These are phyloP conservation scores for Aspergillus uvarum DNA, from an alignment of 2,329 filamentous ascomycete species.

Conservation along the genomic window DNA sequence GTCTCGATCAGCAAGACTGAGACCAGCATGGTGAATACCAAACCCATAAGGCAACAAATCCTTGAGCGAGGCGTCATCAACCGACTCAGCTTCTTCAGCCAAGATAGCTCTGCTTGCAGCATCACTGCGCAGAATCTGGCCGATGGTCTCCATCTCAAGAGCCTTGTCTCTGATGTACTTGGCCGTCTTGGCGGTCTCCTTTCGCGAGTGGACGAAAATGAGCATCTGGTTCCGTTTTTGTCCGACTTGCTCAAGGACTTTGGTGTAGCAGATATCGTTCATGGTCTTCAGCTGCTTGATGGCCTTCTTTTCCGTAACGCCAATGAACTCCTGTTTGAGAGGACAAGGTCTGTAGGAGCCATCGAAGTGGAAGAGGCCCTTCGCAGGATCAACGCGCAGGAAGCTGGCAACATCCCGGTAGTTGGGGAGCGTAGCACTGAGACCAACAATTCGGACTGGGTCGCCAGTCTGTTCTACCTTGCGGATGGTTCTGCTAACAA, in stretches of 20 bases:
- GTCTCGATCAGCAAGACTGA: conserved; percentile 91
- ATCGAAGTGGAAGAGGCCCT: conserved; percentile 94
- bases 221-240: conserved; percentile 95
- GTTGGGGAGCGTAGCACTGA: conserved; percentile 94
- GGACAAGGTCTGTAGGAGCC: conserved; percentile 91
- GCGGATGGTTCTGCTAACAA: conserved; percentile 90
- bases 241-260: conserved; percentile 94
- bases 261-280: conserved; percentile 98
- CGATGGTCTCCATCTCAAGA: conserved; percentile 94
- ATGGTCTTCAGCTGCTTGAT: conserved; percentile 99
- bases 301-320: conserved; percentile 94
- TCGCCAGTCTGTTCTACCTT: conserved; percentile 93
- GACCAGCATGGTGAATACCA: conserved; percentile 96
- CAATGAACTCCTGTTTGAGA: conserved; percentile 93
- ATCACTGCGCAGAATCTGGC: conserved; percentile 89
- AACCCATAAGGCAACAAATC: conserved; percentile 95
- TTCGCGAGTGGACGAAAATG: conserved; percentile 96
- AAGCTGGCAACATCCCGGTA: conserved; percentile 96
- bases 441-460: conserved; percentile 82
- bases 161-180: conserved; percentile 96
- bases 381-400: conserved; percentile 79
- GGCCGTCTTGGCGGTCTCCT: conserved; percentile 97
- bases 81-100: conserved; percentile 76
- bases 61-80: conserved; percentile 84
- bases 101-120: conserved; percentile 87